phyloP scores from a whole-genome alignment of 257 asterid species.

The Nyctanthes arbortristis region DNA sequence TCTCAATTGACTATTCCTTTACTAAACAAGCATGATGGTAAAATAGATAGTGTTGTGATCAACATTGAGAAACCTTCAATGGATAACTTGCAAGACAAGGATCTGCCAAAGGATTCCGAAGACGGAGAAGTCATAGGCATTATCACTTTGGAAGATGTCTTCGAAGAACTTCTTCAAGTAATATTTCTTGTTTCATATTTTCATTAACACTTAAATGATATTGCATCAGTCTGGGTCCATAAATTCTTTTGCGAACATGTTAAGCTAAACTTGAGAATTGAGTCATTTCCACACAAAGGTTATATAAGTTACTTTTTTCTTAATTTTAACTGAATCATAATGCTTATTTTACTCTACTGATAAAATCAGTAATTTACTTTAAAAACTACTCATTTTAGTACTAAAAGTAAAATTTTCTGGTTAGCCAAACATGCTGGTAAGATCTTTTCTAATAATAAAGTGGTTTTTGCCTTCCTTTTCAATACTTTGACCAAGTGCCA shows the following conservation, averaged over 20 bases:
- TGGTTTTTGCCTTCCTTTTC: background rate
- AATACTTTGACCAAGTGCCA: conserved; percentile 16
- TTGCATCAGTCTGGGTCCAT: background rate
- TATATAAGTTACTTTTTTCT: too few relatives aligned
- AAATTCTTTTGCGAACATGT: background rate
- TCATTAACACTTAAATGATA: background rate
- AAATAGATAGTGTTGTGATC: conserved; percentile 42
- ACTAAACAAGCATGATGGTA: conserved; percentile 43
- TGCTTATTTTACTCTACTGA: too few relatives aligned
- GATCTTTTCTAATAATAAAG: background rate
- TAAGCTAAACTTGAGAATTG: background rate
- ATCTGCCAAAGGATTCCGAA: conserved; percentile 53
- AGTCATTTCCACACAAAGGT: too few relatives aligned
- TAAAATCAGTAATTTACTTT: too few relatives aligned
- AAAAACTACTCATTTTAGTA: too few relatives aligned
- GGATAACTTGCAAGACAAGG: conserved; percentile 21
- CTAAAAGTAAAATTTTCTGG: background rate
- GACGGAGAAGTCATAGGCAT: conserved; percentile 96
- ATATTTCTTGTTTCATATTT: conserved; percentile 13
- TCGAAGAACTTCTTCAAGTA: conserved; percentile 98
- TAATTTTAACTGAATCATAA: too few relatives aligned
- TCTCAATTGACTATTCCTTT: conserved; percentile 56
- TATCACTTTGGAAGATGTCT: conserved; percentile 95
- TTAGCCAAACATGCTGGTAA: background rate
- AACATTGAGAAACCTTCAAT: conserved; percentile 52